phyloP scores from a whole-genome alignment of 176 grass and related monocot genomes.

The Oryza rufipogon region DNA sequence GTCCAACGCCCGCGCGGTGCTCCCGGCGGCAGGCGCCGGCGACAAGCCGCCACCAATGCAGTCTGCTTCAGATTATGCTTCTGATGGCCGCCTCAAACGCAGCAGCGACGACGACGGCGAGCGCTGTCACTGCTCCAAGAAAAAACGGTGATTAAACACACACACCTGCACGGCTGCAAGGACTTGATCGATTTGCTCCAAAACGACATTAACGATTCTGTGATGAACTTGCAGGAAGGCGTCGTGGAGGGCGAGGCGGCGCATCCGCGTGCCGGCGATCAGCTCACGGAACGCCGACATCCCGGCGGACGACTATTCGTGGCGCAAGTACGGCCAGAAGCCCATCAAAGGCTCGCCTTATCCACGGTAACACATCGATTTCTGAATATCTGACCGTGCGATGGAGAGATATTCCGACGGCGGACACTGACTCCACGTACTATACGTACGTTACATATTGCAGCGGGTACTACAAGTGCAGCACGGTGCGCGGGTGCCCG shows the following conservation, averaged over 20 bases:
- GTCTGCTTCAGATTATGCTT: background rate
- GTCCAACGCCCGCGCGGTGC: slow-evolving; percentile 38
- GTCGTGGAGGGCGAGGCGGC: slow-evolving; percentile 39
- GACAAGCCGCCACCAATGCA: background rate
- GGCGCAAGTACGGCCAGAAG: slow-evolving; percentile 94
- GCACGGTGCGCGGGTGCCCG: slow-evolving; percentile 58
- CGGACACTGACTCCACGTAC: too few species aligned
- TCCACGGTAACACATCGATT: slow-evolving; percentile 28
- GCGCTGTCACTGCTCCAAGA: slow-evolving; percentile 68
- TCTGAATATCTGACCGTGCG: background rate
- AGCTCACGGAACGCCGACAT: slow-evolving; percentile 68
- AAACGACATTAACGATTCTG: too few species aligned
- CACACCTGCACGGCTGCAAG: too few species aligned
- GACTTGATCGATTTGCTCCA: too few species aligned
- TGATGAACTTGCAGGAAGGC: slow-evolving; percentile 38
- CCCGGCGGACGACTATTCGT: slow-evolving; percentile 65
- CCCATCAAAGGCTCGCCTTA: slow-evolving; percentile 85
- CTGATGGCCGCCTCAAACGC: background rate
- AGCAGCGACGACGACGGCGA: slow-evolving; percentile 24
- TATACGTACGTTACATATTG: background rate
- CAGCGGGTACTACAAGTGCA: slow-evolving; percentile 81
- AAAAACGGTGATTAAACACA: slow-evolving; percentile 47
- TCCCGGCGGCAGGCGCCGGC: background rate
- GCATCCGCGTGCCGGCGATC: slow-evolving; percentile 61
- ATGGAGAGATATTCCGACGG: background rate